These are phyloP conservation scores for Penicillium psychrosexuale DNA, from an alignment of 2,329 filamentous ascomycete species.

Conservation along the genomic window DNA sequence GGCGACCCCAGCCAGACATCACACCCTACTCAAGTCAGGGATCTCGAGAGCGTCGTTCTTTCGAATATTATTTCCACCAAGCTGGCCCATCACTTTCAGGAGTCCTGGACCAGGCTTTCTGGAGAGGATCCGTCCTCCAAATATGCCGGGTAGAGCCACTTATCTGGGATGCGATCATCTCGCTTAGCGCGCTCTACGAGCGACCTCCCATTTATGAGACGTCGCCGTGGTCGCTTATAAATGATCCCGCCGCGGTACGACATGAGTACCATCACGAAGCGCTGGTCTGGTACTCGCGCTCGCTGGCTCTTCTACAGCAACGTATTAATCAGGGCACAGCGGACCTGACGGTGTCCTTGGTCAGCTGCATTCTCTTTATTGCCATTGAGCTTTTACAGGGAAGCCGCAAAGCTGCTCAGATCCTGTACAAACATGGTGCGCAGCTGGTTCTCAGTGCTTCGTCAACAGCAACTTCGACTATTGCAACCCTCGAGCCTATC, in stretches of 20 bases:
- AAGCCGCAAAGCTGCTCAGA: conserved; percentile 11
- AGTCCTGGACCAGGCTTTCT: conserved; percentile 26
- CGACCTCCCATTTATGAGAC: conserved; percentile 16
- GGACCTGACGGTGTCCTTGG: conserved; percentile 15
- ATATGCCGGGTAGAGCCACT: conserved; percentile 25
- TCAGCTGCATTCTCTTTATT: conserved; percentile 21
- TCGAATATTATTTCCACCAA: conserved; percentile 28
- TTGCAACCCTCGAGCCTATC: conserved; percentile 10
- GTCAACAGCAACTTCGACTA: not conserved
- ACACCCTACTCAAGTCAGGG: not conserved
- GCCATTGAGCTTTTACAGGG: conserved; percentile 20
- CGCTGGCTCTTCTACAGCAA: conserved; percentile 14
- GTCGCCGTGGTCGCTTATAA: conserved; percentile 9
- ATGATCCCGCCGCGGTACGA: conserved; percentile 10
- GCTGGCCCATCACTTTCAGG: conserved; percentile 25
- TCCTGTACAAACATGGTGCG: conserved; percentile 10
- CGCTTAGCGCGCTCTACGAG: conserved; percentile 29
- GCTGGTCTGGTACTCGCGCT: conserved; percentile 21
- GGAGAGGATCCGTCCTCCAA: conserved; percentile 26
- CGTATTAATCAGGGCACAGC: conserved; percentile 15
- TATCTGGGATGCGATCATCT: conserved; percentile 30
- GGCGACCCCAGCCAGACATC: not conserved
- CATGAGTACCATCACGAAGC: conserved; percentile 15
- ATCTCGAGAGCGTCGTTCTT: conserved; percentile 26
- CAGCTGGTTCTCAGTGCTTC: conserved; percentile 9